phyloP scores from a whole-genome alignment of 2,329 filamentous ascomycete species.

The Diaporthe velutina region DNA sequence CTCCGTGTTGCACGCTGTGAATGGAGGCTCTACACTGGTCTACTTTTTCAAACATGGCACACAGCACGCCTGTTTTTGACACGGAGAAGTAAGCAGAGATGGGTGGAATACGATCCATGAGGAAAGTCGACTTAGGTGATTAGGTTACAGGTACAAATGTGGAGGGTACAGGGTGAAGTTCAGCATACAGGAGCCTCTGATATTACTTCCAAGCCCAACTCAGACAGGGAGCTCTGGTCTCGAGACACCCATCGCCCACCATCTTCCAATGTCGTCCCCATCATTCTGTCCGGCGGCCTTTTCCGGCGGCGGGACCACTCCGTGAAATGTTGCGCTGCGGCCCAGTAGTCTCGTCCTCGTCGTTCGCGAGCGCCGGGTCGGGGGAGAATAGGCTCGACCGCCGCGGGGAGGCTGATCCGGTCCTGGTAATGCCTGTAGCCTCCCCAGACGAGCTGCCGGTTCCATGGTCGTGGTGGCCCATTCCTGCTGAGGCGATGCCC shows the following conservation, averaged over 20 bases:
- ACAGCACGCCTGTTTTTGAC: too few relatives aligned
- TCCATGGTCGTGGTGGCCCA: background rate
- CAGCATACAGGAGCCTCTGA: background rate
- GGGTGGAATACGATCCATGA: background rate
- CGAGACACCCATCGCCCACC: too few relatives aligned
- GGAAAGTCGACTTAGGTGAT: background rate
- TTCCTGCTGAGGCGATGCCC: background rate
- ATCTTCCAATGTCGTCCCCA: background rate
- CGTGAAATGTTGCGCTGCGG: background rate
- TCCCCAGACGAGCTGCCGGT: background rate
- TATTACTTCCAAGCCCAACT: background rate
- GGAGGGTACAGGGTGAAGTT: background rate
- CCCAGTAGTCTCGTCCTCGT: background rate
- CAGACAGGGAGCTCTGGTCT: background rate
- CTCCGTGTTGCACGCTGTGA: background rate
- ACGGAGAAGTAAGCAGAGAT: too few relatives aligned
- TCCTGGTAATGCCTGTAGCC: background rate
- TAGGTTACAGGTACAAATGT: background rate
- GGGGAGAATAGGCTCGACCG: slow-evolving; percentile 8
- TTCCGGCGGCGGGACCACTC: background rate
- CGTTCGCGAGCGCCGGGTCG: background rate
- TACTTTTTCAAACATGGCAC: background rate
- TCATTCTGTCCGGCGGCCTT: background rate
- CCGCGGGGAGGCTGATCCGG: background rate
- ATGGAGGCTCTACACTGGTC: background rate